Base-by-base conservation (phyloP, 495 filamentous ascomycete species). In the Penicillium malachiteum region DNA sequence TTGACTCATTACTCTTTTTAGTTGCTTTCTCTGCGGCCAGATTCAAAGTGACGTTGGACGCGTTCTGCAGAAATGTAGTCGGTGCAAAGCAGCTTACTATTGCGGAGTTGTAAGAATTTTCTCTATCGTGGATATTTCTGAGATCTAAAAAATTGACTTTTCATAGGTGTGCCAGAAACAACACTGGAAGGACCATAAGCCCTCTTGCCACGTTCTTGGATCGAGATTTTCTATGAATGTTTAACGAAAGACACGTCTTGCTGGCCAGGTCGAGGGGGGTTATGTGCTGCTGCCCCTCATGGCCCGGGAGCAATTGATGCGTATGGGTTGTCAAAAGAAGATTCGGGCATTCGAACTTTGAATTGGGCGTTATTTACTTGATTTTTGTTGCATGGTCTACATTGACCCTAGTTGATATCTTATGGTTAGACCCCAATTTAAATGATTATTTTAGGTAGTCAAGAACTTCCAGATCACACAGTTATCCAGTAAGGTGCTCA, bases 21-120 rank as follows among this genome's bases (percentile, higher is more conserved):
- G 53, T 18, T 55, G 53, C 44, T 55, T 49, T 30, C 7, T 7
- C 7, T 55, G 53, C 33, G 53, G 53, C 16, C 49, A 42, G 37
- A 41, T 55, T 13, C 40, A 47, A 12, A 17, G 10, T 10, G 53
- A 43, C 17, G 32, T 48, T 18, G 53, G 53, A 4, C 44, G 47
- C 8, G 13, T 3, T 16, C 45, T 14, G 6, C 13, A 30, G 53
- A 40, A 13, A 11, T 55, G 53, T 35, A 33, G 21, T 13, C 26
- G 6, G 30, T 55, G 53, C 45, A 40, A 43, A 13, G 2, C 21
- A n/a, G 53, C 53, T 7, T 33, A 13, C 13, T 56, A 56, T 45
- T 56, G 53, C 14, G 7, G 30, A 35, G n/a, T 18, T 45, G 53
- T 50, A 43, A 21, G 30, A 37, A 9, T 5, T 37, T 37, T 13